These are phyloP conservation scores for Cystobasidiaceae sp. DNA, from an alignment of 1,284 basidiomycete genomes.

Conservation along the genomic window DNA sequence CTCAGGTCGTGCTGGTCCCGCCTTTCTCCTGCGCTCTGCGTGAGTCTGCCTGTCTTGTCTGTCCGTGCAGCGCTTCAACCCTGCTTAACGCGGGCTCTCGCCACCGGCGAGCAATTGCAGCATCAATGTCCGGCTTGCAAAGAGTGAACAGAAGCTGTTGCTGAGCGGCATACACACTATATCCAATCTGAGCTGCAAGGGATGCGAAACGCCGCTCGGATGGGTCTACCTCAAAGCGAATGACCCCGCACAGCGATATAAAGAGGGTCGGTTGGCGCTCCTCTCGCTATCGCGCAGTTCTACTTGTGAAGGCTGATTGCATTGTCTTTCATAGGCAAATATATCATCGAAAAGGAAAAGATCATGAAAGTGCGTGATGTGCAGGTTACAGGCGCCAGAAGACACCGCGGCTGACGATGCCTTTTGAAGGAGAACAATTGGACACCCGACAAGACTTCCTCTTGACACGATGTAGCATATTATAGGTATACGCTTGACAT, in stretches of 20 bases:
- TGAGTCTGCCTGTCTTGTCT: slow-evolving; percentile 52
- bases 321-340: slow-evolving; percentile 58
- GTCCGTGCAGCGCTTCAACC: too few species aligned
- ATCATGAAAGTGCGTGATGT: slow-evolving; percentile 25
- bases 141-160: slow-evolving; percentile 67
- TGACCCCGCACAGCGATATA: slow-evolving; percentile 74
- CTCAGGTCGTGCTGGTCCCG: slow-evolving; percentile 73
- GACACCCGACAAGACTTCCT: neutral
- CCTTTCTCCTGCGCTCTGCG: slow-evolving; percentile 44
- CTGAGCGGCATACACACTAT: slow-evolving; percentile 74
- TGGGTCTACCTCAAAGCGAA: slow-evolving; percentile 69
- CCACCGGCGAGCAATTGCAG: slow-evolving; percentile 8
- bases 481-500: neutral
- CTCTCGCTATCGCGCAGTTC: neutral
- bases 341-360: slow-evolving; percentile 62
- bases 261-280: slow-evolving; percentile 59
- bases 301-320: too few species aligned
- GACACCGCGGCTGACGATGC: neutral
- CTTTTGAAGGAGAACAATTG: slow-evolving; percentile 16
- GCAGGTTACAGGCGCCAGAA: neutral
- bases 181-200: slow-evolving; percentile 29
- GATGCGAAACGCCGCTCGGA: slow-evolving; percentile 28
- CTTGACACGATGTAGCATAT: neutral
- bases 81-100: neutral
- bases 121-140: slow-evolving; percentile 66